Percentiles rank a stretch among this genome's conserved stretches.
Conservation (phyloP, 192 early-diverging fungal genomes). For the Backusella psychrophila region DNA sequence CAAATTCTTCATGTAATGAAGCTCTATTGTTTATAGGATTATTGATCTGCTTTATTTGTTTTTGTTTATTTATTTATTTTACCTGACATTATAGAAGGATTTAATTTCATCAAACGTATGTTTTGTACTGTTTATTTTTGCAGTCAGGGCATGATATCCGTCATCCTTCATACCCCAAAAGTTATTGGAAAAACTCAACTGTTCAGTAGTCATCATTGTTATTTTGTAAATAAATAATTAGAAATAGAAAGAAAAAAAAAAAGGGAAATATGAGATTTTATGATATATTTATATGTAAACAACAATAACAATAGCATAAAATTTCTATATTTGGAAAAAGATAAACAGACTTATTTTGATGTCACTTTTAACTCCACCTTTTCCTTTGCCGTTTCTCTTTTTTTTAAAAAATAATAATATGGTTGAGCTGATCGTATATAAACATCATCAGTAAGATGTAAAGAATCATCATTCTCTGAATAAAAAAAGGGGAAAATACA, state of each 20-base stretch:
- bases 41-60: neutral
- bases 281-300: neutral
- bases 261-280: neutral
- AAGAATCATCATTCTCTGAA: neutral
- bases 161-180: slow-evolving; percentile 63
- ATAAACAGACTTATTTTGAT: slow-evolving; percentile 1
- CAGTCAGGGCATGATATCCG: slow-evolving; percentile 62
- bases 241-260: neutral
- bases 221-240: neutral
- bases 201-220: neutral
- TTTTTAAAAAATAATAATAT: neutral
- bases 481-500: neutral
- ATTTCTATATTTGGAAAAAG: slow-evolving; percentile 1
- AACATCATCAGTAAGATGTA: neutral
- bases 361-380: neutral
- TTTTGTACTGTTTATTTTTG: slow-evolving; percentile 67
- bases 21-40: slow-evolving; percentile 42
- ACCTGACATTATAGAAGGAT: slow-evolving; percentile 56
- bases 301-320: slow-evolving; percentile 10
- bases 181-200: slow-evolving; percentile 29
- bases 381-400: neutral
- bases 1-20: slow-evolving; percentile 66
- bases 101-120: slow-evolving; percentile 67
- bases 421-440: neutral
- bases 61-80: neutral